Evolutionary conservation across 495 filamentous ascomycete species (phyloP).

Genomic region (Cercophora newfieldiana): DNA sequence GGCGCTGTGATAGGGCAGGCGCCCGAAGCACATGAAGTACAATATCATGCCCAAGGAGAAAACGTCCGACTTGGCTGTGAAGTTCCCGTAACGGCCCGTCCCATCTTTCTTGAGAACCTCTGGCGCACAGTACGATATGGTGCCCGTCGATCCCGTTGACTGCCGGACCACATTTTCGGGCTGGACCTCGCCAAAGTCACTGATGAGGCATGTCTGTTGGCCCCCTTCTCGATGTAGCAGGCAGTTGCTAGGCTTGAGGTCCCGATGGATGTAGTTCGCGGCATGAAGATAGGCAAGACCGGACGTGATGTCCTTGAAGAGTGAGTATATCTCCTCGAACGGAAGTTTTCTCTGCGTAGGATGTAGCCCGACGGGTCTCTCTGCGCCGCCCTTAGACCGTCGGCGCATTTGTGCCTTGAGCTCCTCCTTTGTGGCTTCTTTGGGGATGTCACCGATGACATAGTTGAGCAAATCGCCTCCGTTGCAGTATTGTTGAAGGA

Average conservation of each 20-base stretch:
- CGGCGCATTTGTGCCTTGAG: slow-evolving; percentile 84
- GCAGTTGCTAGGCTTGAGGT: slow-evolving; percentile 95
- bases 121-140: slow-evolving; percentile 95
- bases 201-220: slow-evolving; percentile 78
- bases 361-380: slow-evolving; percentile 44
- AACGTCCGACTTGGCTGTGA: slow-evolving; percentile 92
- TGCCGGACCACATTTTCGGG: slow-evolving; percentile 72
- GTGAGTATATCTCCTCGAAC: slow-evolving; percentile 92
- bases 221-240: slow-evolving; percentile 75
- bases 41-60: slow-evolving; percentile 98
- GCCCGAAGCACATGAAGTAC: slow-evolving; percentile 94
- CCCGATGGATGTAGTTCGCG: slow-evolving; percentile 94
- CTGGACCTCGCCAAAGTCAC: slow-evolving; percentile 96
- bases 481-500: slow-evolving; percentile 97
- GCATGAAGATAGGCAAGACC: slow-evolving; percentile 86
- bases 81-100: slow-evolving; percentile 78
- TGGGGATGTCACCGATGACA: slow-evolving; percentile 67
- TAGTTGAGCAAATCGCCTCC: slow-evolving; percentile 88
- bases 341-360: slow-evolving; percentile 61
- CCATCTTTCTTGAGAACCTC: slow-evolving; percentile 78
- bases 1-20: slow-evolving; percentile 80
- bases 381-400: slow-evolving; percentile 61
- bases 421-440: slow-evolving; percentile 67
- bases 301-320: slow-evolving; percentile 93
- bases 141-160: slow-evolving; percentile 91